Base-by-base conservation (phyloP, 202 grass and related monocot species). In the Setaria italica region DNA sequence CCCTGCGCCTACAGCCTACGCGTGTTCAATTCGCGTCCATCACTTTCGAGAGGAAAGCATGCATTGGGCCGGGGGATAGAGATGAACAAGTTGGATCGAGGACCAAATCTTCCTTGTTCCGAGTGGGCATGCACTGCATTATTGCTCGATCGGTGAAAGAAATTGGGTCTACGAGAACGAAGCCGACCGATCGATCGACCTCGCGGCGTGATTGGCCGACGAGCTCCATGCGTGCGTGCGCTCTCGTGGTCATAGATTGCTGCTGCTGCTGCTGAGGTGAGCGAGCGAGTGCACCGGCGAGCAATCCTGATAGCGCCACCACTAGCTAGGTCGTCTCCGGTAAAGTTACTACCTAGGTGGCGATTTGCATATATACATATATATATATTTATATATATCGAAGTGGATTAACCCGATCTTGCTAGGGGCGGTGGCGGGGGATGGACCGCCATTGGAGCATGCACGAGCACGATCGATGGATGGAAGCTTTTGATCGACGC, bases 231-330 rank as follows among this genome's bases (percentile, higher is more conserved):
- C 17, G 21, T 5, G 29, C 29, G 10, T 3, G 29, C 11, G 3
- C 10, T 62, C 57, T 32, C 42, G 62, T 62, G 84, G 88, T 90
- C 88, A 75, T 53, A 80, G 42, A 90, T 90, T 90, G 80, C 84
- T 84, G 88, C 80, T 50, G 64, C 12, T 49, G 58, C 39, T 69
- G 17, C 13, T 62, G 65, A 15, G 0, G 63, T 11, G 3, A 32
- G 62, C 39, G 48, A 55, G n/a, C 39, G 25, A 15, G 62, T 42
- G 83, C 78, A 57, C 62, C 65, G 49, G 39, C 11, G 85, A 90
- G 72, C 41, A 50, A 54, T 76, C 69, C 43, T 76, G 80, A 84
- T 84, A 87, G 78, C 62, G 53, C 76, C 89, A 70, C 76, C 85
- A 87, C 89, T 78, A 81, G 25, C 43, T 79, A 43, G 34, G 5